These are phyloP conservation scores for Leishmania guyanensis DNA, from an alignment of 208 protist species.

Conservation along the genomic window DNA sequence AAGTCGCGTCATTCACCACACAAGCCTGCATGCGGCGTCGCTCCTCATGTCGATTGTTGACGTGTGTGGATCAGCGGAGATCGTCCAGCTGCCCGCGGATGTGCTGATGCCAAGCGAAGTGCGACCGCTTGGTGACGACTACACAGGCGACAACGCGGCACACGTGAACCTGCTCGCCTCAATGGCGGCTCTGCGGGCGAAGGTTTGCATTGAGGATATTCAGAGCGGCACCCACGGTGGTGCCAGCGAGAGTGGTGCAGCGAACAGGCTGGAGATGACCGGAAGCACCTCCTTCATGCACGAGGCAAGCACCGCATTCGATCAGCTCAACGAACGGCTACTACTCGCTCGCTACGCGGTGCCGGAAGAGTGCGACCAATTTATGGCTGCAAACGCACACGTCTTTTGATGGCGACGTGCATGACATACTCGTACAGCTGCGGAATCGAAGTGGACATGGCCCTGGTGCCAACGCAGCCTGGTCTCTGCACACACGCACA, in stretches of 20 bases:
- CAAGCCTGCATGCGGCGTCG: constrained; percentile 46
- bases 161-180: constrained; percentile 21
- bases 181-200: constrained; percentile 29
- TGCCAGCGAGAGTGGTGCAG: neutral
- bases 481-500: neutral
- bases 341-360: constrained; percentile 52
- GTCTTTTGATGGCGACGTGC: constrained; percentile 13
- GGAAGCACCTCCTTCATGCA: constrained; percentile 11
- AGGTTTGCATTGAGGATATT: constrained; percentile 30
- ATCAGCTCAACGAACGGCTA: constrained; percentile 40
- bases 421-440: neutral
- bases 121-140: constrained; percentile 10
- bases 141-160: constrained; percentile 2
- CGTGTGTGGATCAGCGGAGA: constrained; percentile 56
- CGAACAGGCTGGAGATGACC: neutral
- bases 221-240: constrained; percentile 6
- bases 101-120: constrained; percentile 6
- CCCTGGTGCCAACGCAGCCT: neutral
- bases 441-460: neutral
- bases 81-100: constrained; percentile 49
- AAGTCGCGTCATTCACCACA: constrained; percentile 39
- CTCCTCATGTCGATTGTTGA: constrained; percentile 63
- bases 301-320: constrained; percentile 23
- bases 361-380: constrained; percentile 45
- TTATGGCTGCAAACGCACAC: constrained; percentile 31